phyloP scores from a whole-genome alignment of 257 asterid species.

The Solanum chilense region DNA sequence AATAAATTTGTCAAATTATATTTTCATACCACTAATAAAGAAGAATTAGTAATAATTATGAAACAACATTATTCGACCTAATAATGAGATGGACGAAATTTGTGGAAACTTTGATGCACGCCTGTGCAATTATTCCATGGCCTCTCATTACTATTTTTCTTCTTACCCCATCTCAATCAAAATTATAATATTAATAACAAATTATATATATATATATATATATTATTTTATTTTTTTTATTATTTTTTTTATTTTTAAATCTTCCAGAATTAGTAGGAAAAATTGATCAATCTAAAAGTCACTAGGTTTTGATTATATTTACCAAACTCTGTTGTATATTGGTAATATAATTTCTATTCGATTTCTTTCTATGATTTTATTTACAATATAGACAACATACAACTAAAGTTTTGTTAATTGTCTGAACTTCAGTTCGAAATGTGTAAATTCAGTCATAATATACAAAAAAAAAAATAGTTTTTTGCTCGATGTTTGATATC shows the following conservation, averaged over 20 bases:
- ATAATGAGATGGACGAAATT: conserved; percentile 8
- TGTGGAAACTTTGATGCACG: conserved; percentile 16
- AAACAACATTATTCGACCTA: conserved; percentile 17
- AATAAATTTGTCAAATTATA: too few species aligned
- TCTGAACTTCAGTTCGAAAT: too few species aligned
- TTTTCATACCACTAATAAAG: not conserved
- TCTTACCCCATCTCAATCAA: not conserved
- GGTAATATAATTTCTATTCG: not conserved
- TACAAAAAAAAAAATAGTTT: too few species aligned
- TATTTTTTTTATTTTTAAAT: too few species aligned
- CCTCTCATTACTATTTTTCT: not conserved
- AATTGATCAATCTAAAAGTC: not conserved
- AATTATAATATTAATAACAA: not conserved
- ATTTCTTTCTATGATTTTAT: too few species aligned
- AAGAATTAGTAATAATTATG: not conserved
- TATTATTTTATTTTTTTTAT: too few species aligned
- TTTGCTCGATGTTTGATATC: too few species aligned
- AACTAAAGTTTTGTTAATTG: too few species aligned
- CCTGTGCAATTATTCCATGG: conserved; percentile 16
- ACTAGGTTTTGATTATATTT: not conserved
- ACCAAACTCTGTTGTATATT: not conserved
- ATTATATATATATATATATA: too few species aligned
- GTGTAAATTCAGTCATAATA: too few species aligned
- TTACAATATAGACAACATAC: too few species aligned
- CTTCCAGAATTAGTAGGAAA: not conserved